phyloP scores from a whole-genome alignment of 2,329 filamentous ascomycete species.

The Exophiala spinifera region DNA sequence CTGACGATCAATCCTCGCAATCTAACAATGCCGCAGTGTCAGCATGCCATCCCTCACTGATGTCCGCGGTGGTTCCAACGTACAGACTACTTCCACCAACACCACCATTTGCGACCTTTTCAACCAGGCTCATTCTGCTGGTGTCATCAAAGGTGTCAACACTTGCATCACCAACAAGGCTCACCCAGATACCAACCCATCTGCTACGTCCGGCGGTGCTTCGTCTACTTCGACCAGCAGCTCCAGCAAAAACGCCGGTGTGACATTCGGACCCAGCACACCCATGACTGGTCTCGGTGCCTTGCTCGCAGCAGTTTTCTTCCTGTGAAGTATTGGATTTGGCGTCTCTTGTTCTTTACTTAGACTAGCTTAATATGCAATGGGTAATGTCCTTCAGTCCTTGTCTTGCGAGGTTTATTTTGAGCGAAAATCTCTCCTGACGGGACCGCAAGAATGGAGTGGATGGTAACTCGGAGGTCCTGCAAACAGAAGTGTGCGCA shows the following conservation, averaged over 20 bases:
- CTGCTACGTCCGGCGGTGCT: constrained; percentile 16
- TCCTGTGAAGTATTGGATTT: constrained; percentile 25
- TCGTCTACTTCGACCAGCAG: constrained; percentile 17
- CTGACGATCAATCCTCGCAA: neutral
- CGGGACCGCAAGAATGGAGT: constrained; percentile 13
- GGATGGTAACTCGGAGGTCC: constrained; percentile 9
- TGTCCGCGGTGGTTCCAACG: constrained; percentile 69
- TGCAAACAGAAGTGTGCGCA: constrained; percentile 14
- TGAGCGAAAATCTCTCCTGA: constrained; percentile 13
- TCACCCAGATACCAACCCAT: constrained; percentile 33
- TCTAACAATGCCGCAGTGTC: constrained; percentile 54
- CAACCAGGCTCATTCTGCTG: constrained; percentile 42
- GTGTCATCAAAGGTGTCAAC: constrained; percentile 48
- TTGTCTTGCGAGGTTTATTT: constrained; percentile 13
- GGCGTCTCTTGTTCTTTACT: constrained; percentile 22
- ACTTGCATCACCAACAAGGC: constrained; percentile 40
- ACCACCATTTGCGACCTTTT: constrained; percentile 60
- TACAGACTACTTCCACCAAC: constrained; percentile 57
- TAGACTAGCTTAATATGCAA: constrained; percentile 28
- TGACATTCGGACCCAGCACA: constrained; percentile 16
- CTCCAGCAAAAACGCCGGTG: constrained; percentile 10
- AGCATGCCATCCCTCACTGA: constrained; percentile 63
- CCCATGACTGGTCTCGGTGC: constrained; percentile 26
- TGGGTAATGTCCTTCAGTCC: constrained; percentile 18
- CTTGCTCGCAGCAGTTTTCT: constrained; percentile 27